Percentiles rank a stretch among this genome's conserved stretches.
phyloP scores from a whole-genome alignment of 345 rosid genomes.

The Aquilaria malaccensis region DNA sequence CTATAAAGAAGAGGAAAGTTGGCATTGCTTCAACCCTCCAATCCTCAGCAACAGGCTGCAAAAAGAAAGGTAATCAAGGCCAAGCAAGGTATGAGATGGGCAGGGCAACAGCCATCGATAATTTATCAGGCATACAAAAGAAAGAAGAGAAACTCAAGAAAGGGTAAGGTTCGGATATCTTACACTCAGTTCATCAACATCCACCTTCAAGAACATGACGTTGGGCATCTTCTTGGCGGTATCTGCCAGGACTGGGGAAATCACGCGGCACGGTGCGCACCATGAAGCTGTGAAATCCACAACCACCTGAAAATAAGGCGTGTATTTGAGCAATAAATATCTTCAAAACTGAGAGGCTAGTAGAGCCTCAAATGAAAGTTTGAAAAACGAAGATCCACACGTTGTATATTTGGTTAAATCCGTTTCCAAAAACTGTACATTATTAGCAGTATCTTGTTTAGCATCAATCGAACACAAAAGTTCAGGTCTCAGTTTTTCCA shows the following conservation, averaged over 20 bases:
- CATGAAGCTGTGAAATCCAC: constrained; percentile 72
- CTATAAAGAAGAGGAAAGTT: constrained; percentile 53
- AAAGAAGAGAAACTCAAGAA: too few relatives aligned
- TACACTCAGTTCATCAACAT: constrained; percentile 63
- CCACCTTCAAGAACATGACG: constrained; percentile 67
- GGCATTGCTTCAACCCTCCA: constrained; percentile 79
- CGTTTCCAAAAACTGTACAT: too few relatives aligned
- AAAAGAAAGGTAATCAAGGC: background rate
- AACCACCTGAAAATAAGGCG: constrained; percentile 34
- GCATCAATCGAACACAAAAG: too few relatives aligned
- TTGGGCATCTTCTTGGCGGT: constrained; percentile 45
- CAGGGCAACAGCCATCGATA: too few relatives aligned
- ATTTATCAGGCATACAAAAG: too few relatives aligned
- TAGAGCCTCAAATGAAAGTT: too few relatives aligned
- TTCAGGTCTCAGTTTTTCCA: too few relatives aligned
- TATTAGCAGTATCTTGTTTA: too few relatives aligned
- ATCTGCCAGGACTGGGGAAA: constrained; percentile 56
- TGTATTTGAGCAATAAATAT: too few relatives aligned
- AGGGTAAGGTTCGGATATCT: background rate
- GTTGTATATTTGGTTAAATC: too few relatives aligned
- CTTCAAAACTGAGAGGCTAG: too few relatives aligned
- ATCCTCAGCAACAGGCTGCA: constrained; percentile 54
- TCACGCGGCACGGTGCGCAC: constrained; percentile 69
- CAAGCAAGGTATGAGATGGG: background rate
- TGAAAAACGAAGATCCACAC: too few relatives aligned